Evolutionary conservation across 345 rosid species (phyloP).

Genomic region (Rubroshorea leprosula): DNA sequence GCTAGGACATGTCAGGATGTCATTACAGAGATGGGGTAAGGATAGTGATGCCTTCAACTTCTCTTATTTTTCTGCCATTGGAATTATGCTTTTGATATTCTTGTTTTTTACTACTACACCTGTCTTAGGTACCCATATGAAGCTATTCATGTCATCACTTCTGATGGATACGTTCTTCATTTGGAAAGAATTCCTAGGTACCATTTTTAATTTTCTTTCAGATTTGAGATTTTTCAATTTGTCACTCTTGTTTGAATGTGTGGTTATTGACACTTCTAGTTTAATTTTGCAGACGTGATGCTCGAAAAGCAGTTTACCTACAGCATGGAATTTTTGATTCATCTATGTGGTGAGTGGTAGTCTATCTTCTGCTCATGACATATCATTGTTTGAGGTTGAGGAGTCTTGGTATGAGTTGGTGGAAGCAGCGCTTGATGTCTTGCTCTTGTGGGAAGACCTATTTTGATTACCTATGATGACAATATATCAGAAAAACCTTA

Average conservation of each 20-base stretch:
- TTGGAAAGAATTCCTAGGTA: slow-evolving; percentile 97
- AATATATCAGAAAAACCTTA: no score
- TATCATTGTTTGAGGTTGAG: slow-evolving; percentile 1
- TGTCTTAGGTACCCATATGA: slow-evolving; percentile 80
- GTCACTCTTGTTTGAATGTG: slow-evolving; percentile 12
- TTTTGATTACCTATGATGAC: no score
- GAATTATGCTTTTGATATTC: neutral
- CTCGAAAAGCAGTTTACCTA: slow-evolving; percentile 78
- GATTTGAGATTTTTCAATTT: neutral
- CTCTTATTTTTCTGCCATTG: neutral
- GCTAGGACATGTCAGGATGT: slow-evolving; percentile 93
- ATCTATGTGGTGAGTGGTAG: slow-evolving; percentile 79
- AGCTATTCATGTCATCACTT: slow-evolving; percentile 82
- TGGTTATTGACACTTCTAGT: slow-evolving; percentile 23
- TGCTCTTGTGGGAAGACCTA: no score
- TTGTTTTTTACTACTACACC: slow-evolving; percentile 13
- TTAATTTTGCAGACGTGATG: slow-evolving; percentile 66
- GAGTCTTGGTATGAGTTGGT: no score
- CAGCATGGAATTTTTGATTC: slow-evolving; percentile 96
- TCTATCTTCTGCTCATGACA: neutral
- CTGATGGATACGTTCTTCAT: slow-evolving; percentile 91
- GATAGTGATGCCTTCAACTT: slow-evolving; percentile 12
- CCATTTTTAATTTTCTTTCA: slow-evolving; percentile 13
- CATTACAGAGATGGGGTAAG: slow-evolving; percentile 93
- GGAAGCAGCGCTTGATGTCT: no score